Base-by-base conservation (phyloP, 768 basidiomycete species). In the Tulasnella sp. region DNA sequence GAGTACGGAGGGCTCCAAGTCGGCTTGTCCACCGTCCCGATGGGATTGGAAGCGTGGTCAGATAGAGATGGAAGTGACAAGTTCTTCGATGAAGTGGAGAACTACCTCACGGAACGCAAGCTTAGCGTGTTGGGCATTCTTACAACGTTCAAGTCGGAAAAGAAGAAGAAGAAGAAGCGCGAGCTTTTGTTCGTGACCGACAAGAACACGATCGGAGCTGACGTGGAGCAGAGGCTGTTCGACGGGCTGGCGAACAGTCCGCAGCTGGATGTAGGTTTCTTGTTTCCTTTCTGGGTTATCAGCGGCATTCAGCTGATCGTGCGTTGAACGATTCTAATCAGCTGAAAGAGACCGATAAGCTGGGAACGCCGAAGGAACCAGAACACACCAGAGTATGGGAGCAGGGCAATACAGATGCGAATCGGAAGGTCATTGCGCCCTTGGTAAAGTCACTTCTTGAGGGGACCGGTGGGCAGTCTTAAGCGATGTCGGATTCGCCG, bases 21-120 rank as follows among this genome's bases (percentile, higher is more conserved):
- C 1, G 95, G 96, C 5, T 81, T 99, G 14, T 86, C 92, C 1
- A 91, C 93, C 3, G 90, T 98, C 19, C 95, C 94, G 2, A 77
- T 91, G 4, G 83, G 84, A 8, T 83, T 95, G 5, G 82, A 86
- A 65, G 76, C 72, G 6, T 90, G 89, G 88, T 81, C 85, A 0
- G 77, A 78, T 22, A 79, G 82, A 42, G 84, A 85, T 1, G 39
- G 77, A 8, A 79, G 79, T 0, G 68, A 79, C 22, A 79, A 78
- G 34, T 82, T 87, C 68, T 79, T 82, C 71, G 29, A 74, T 0
- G 81, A 80, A 5, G 77, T 83, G 1, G 81, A 83, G 35, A 77
- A 59, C 34, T 97, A 89, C 87, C 89, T 93, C 85, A 79, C 80
- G 9, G 86, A 90, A 73, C 85, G 87, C 14, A 81, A 81, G 0